A percentile compares a stretch with the other conserved stretches of the same genome.
These are phyloP conservation scores for Auricularia cornea DNA, from an alignment of 768 basidiomycete genomes.

Conservation along the genomic window DNA sequence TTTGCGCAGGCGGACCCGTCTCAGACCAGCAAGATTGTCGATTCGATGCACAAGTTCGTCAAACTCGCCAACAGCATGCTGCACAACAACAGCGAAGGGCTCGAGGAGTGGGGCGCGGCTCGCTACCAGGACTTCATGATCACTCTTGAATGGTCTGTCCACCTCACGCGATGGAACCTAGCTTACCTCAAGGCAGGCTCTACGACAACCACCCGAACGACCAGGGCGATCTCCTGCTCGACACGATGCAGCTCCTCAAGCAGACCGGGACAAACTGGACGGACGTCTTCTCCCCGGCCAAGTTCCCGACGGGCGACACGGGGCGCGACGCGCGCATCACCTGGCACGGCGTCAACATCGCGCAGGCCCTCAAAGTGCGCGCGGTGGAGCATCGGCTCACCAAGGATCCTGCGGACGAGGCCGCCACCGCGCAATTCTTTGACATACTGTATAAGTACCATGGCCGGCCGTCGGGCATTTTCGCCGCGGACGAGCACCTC, in stretches of 20 bases:
- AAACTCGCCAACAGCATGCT: conserved; percentile 1
- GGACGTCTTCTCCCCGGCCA: conserved; percentile 38
- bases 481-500: conserved; percentile 48
- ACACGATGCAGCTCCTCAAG: conserved; percentile 46
- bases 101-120: conserved; percentile 44
- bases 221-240: conserved; percentile 38
- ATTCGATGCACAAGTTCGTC: conserved; percentile 3
- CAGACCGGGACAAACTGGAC: conserved; percentile 45
- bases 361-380: conserved; percentile 45
- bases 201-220: conserved; percentile 45
- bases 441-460: conserved; percentile 52
- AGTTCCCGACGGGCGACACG: not conserved
- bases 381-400: not conserved
- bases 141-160: not conserved
- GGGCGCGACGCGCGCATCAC: not conserved
- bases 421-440: conserved; percentile 28
- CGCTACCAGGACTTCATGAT: conserved; percentile 56
- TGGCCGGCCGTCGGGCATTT: conserved; percentile 47
- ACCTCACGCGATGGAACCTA: no score
- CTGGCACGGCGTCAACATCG: conserved; percentile 34
- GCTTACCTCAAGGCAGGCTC: conserved; percentile 22
- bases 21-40: conserved; percentile 1
- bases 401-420: not conserved
- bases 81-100: conserved; percentile 21
- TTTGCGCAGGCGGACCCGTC: conserved; percentile 5